Conservation (phyloP, 202 grass and related monocot species). For the Digitaria exilis region DNA sequence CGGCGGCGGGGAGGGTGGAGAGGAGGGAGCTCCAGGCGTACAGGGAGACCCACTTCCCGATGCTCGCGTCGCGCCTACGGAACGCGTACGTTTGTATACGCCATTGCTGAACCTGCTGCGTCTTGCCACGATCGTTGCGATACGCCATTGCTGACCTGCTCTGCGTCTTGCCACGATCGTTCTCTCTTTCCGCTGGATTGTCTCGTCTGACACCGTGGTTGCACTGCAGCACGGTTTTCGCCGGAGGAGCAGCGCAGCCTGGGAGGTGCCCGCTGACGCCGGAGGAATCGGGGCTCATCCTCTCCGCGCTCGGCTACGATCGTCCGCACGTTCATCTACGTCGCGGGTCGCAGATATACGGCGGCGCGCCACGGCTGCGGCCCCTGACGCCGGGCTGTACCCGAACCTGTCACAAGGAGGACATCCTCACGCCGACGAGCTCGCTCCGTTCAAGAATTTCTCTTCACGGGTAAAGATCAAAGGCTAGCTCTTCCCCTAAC, state of each 20-base stretch:
- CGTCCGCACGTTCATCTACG: constrained; percentile 77
- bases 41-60: constrained; percentile 83
- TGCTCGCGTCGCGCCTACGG: constrained; percentile 56
- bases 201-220: not conserved
- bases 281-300: constrained; percentile 79
- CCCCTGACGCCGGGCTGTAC: constrained; percentile 79
- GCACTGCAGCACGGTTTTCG: constrained; percentile 54
- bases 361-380: constrained; percentile 66
- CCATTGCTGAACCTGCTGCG: not conserved
- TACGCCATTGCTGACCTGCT: too few species aligned
- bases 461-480: constrained; percentile 65
- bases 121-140: too few species aligned
- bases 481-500: too few species aligned
- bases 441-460: constrained; percentile 72
- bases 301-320: constrained; percentile 75
- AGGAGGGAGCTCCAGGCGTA: constrained; percentile 73
- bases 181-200: not conserved
- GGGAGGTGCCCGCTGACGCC: constrained; percentile 88
- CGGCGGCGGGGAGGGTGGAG: constrained; percentile 82
- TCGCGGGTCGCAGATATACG: constrained; percentile 84
- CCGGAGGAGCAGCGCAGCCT: constrained; percentile 75
- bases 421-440: constrained; percentile 75
- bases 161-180: not conserved
- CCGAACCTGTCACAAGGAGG: constrained; percentile 92
- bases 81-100: constrained; percentile 65